Percentiles rank a stretch among this genome's conserved stretches.
Conservation (phyloP, 345 rosid genomes). For the Ceriops zippeliana region DNA sequence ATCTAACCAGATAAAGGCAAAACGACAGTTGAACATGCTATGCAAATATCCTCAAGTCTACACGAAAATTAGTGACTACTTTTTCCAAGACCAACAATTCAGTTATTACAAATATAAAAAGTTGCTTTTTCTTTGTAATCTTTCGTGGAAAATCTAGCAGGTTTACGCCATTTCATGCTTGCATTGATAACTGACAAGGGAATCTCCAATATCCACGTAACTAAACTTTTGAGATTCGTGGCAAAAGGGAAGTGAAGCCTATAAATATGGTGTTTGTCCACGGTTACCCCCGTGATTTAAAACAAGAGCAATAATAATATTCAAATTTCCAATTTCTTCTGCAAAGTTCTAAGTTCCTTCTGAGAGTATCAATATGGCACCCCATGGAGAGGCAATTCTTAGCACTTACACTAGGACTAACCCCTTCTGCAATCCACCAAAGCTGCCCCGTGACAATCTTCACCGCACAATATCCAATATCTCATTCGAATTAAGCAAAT, state of each 20-base stretch:
- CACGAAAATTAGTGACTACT: neutral
- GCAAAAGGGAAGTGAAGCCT: neutral
- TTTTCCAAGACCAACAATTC: neutral
- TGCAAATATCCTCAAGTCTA: conserved; percentile 9
- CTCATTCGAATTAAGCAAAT: conserved; percentile 45
- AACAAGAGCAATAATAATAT: neutral
- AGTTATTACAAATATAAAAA: too few species aligned
- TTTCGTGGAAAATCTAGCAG: conserved; percentile 37
- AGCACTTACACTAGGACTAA: too few species aligned
- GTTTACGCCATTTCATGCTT: conserved; percentile 25
- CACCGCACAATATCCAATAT: conserved; percentile 64
- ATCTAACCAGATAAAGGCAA: neutral
- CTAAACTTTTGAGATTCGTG: conserved; percentile 5
- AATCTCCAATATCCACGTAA: conserved; percentile 40
- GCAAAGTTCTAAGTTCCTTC: too few species aligned
- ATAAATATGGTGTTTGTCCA: conserved; percentile 24
- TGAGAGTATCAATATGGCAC: too few species aligned
- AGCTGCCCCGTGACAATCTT: conserved; percentile 43
- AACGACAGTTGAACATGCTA: conserved; percentile 14
- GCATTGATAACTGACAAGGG: conserved; percentile 31
- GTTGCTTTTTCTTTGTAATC: conserved; percentile 6
- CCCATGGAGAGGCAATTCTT: too few species aligned
- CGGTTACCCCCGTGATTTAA: neutral
- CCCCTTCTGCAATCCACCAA: conserved; percentile 45
- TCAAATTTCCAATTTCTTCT: neutral